Evolutionary conservation across 495 filamentous ascomycete species (phyloP).

Genomic region (Xylaria palmicola): DNA sequence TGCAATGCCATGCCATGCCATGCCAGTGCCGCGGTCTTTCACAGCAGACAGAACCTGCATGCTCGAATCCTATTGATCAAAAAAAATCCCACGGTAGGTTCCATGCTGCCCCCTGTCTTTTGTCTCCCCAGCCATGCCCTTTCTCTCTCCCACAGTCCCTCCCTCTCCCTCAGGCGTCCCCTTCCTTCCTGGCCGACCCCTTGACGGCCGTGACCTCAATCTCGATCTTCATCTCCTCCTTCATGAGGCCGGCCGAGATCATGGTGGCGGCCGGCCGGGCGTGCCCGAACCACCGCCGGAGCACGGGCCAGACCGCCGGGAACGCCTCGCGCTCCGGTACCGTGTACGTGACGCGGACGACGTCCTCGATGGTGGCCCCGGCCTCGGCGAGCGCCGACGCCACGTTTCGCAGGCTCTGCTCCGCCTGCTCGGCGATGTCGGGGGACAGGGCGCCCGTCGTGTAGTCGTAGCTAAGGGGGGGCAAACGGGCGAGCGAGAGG

Average conservation of each 20-base stretch:
- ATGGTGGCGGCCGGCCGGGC: slow-evolving; percentile 43
- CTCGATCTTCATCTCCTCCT: slow-evolving; percentile 44
- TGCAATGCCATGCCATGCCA: not conserved
- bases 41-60: not conserved
- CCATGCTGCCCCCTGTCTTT: no score
- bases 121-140: no score
- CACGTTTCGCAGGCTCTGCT: slow-evolving; percentile 37
- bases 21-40: not conserved
- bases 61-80: not conserved
- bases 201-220: slow-evolving; percentile 39
- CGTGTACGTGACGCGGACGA: slow-evolving; percentile 41
- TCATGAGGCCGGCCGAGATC: slow-evolving; percentile 40
- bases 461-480: slow-evolving; percentile 38
- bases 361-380: slow-evolving; percentile 28
- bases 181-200: slow-evolving; percentile 7
- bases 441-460: slow-evolving; percentile 28
- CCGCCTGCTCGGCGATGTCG: slow-evolving; percentile 35
- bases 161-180: not conserved
- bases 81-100: no score
- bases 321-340: slow-evolving; percentile 37
- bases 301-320: slow-evolving; percentile 31
- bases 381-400: slow-evolving; percentile 33
- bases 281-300: slow-evolving; percentile 36
- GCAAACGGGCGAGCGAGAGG: not conserved
- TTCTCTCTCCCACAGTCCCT: not conserved